These are phyloP conservation scores for Cladosporium cucumerinum DNA, from an alignment of 2,329 filamentous ascomycete species.

Conservation along the genomic window DNA sequence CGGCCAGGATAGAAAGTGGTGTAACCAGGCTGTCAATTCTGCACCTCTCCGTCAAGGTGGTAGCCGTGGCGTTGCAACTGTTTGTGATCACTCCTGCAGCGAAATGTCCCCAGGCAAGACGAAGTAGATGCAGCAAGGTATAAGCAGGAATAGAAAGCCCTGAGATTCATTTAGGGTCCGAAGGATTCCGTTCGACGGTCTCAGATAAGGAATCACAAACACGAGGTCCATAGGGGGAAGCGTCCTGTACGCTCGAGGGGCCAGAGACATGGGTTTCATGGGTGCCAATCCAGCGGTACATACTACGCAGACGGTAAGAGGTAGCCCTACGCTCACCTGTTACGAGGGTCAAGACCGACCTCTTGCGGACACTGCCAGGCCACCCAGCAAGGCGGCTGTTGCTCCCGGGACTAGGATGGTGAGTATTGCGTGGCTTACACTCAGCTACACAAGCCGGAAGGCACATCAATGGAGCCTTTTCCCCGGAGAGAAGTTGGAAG, in stretches of 20 bases:
- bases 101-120: background rate
- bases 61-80: background rate
- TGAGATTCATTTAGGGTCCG: background rate
- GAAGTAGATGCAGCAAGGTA: background rate
- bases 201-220: background rate
- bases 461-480: background rate
- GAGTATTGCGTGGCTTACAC: background rate
- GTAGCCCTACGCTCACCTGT: background rate
- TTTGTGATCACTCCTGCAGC: background rate
- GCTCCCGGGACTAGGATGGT: slow-evolving; percentile 5
- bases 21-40: slow-evolving; percentile 4
- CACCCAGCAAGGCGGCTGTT: background rate
- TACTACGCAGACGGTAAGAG: background rate
- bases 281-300: background rate
- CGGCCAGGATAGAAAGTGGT: background rate
- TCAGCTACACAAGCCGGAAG: background rate
- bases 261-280: background rate
- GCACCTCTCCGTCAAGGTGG: background rate
- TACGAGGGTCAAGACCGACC: background rate
- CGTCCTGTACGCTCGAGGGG: background rate
- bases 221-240: background rate
- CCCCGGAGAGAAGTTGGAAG: slow-evolving; percentile 3
- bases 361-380: background rate
- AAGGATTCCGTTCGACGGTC: background rate
- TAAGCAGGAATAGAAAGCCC: background rate